These are phyloP conservation scores for Mortierella polycephala DNA, from an alignment of 371 early-diverging fungal species.

Conservation along the genomic window DNA sequence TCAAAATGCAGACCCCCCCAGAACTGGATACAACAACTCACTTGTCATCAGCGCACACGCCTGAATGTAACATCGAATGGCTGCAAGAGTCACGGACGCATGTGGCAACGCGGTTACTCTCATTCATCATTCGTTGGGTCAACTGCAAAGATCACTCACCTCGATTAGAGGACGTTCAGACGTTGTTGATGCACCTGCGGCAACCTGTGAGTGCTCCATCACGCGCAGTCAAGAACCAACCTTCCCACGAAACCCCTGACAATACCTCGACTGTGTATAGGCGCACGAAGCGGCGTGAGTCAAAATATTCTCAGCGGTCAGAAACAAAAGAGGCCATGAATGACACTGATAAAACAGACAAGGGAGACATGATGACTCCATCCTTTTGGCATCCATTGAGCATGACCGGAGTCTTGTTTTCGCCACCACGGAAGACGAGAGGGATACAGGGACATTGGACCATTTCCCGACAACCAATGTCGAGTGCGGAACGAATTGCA, in stretches of 20 bases:
- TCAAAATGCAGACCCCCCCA: not conserved
- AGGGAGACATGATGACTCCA: not conserved
- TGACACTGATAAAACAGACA: not conserved
- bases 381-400: slow-evolving; percentile 6
- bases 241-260: not conserved
- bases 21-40: not conserved
- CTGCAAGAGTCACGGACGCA: slow-evolving; percentile 23
- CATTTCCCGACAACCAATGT: slow-evolving; percentile 36
- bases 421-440: slow-evolving; percentile 38
- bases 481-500: slow-evolving; percentile 19
- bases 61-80: slow-evolving; percentile 17
- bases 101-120: slow-evolving; percentile 30
- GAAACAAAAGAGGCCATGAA: not conserved
- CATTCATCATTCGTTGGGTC: slow-evolving; percentile 44
- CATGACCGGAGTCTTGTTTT: slow-evolving; percentile 33
- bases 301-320: not conserved
- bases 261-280: slow-evolving; percentile 21
- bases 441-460: slow-evolving; percentile 29
- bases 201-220: not conserved
- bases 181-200: slow-evolving; percentile 12
- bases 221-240: not conserved
- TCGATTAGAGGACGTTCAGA: slow-evolving; percentile 29
- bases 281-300: slow-evolving; percentile 10
- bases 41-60: not conserved
- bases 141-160: slow-evolving; percentile 40